Percentiles rank a stretch among this genome's conserved stretches.
Evolutionary conservation across 768 basidiomycete genomes (phyloP).

Genomic region (Aureoboletus auriporus): DNA sequence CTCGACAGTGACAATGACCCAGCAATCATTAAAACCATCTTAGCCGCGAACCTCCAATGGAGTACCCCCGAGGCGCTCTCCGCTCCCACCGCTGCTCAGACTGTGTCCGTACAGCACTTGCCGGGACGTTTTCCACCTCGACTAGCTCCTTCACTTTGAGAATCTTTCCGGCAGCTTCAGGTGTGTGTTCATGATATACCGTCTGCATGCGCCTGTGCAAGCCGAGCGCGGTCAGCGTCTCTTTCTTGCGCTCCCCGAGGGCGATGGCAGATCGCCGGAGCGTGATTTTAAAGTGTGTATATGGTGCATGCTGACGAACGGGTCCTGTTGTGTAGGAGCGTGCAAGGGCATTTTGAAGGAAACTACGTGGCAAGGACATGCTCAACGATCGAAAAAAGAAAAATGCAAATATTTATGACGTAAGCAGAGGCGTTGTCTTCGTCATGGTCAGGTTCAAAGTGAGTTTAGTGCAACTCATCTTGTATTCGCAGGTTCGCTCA

Average conservation of each 20-base stretch:
- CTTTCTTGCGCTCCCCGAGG: conserved; percentile 64
- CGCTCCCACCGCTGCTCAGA: conserved; percentile 64
- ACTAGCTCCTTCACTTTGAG: conserved; percentile 86
- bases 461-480: conserved; percentile 4
- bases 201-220: conserved; percentile 81
- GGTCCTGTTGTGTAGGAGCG: conserved; percentile 9
- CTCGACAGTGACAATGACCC: neutral
- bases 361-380: neutral
- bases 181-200: conserved; percentile 72
- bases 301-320: conserved; percentile 19
- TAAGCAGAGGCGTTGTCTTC: conserved; percentile 1
- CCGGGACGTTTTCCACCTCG: conserved; percentile 80
- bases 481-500: neutral
- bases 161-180: conserved; percentile 81
- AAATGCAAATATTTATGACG: no score
- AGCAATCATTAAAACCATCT: conserved; percentile 13
- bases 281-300: conserved; percentile 87
- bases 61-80: conserved; percentile 65
- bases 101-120: conserved; percentile 62
- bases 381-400: no score
- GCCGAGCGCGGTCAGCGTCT: conserved; percentile 78
- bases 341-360: conserved; percentile 4
- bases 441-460: conserved; percentile 72
- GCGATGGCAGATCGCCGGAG: conserved; percentile 85
- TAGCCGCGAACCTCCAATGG: conserved; percentile 41